Percentiles rank a stretch among this genome's conserved stretches.
Evolutionary conservation across 257 asterid species (phyloP).

Genomic region (Forsythia suspensa): DNA sequence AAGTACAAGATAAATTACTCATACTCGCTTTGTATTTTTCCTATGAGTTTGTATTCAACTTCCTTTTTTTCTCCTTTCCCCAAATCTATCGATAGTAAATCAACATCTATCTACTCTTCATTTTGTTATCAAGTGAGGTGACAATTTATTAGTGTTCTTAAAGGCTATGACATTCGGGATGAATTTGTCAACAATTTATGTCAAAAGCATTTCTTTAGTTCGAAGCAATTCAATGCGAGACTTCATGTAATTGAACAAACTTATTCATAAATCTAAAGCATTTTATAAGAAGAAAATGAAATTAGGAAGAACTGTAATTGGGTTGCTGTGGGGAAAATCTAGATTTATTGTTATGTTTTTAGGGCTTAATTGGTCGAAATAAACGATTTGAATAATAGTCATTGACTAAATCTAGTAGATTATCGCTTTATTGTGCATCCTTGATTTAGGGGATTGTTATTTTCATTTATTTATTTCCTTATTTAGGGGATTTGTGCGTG

Average conservation of each 20-base stretch:
- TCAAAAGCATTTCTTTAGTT: not conserved
- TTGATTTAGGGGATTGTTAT: no score
- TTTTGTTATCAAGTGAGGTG: not conserved
- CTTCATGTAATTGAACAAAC: not conserved
- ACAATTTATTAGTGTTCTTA: not conserved
- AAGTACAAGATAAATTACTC: not conserved
- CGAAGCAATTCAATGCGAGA: not conserved
- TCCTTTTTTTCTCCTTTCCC: not conserved
- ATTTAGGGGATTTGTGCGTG: no score
- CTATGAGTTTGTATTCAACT: not conserved
- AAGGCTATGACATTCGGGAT: not conserved
- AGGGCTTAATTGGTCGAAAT: no score
- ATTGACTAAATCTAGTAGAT: no score
- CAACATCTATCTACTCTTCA: not conserved
- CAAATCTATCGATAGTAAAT: not conserved
- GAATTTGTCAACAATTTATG: not conserved
- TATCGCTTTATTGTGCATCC: no score
- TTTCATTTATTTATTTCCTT: no score
- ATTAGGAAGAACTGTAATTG: constrained; percentile 19
- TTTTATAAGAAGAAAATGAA: not conserved
- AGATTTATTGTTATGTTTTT: not conserved
- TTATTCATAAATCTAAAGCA: constrained; percentile 17
- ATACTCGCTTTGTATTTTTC: not conserved
- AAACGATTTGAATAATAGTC: no score
- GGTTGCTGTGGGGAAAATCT: constrained; percentile 14